Evolutionary conservation across 2,329 filamentous ascomycete species (phyloP).

Genomic region (Xylaria arbuscula): DNA sequence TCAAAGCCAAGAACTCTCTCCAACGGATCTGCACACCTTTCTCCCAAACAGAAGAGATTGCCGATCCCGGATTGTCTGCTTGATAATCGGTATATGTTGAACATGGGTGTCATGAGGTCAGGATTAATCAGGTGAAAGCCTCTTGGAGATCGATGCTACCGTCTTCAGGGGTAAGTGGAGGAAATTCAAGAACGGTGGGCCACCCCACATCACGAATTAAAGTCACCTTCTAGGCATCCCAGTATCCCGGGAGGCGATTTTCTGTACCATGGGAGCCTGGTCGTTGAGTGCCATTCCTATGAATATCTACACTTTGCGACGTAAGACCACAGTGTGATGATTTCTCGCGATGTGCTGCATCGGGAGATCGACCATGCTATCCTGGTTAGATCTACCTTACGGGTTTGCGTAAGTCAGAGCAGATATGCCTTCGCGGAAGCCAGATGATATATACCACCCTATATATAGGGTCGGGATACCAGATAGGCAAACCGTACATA

Average conservation of each 20-base stretch:
- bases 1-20: constrained; percentile 29
- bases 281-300: background rate
- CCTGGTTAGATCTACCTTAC: background rate
- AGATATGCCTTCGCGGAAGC: constrained; percentile 6
- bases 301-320: constrained; percentile 10
- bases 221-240: constrained; percentile 20
- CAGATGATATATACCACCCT: constrained; percentile 8
- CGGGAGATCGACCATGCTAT: constrained; percentile 11
- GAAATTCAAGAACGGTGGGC: constrained; percentile 11
- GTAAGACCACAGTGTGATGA: background rate
- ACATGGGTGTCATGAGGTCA: constrained; percentile 30
- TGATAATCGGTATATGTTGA: constrained; percentile 23
- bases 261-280: background rate
- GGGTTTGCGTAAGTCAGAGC: constrained; percentile 13
- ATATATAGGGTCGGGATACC: constrained; percentile 11
- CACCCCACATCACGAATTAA: constrained; percentile 17
- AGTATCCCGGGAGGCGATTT: constrained; percentile 9
- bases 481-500: constrained; percentile 10
- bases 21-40: constrained; percentile 14
- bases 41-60: background rate
- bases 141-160: constrained; percentile 17
- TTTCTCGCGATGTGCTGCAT: background rate
- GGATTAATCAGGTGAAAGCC: constrained; percentile 26
- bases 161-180: constrained; percentile 17
- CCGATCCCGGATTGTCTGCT: constrained; percentile 14